Evolutionary conservation across 768 basidiomycete genomes (phyloP), one percentile per base, ranked within the genome.

Genomic region (Phanerochaete sordida): DNA sequence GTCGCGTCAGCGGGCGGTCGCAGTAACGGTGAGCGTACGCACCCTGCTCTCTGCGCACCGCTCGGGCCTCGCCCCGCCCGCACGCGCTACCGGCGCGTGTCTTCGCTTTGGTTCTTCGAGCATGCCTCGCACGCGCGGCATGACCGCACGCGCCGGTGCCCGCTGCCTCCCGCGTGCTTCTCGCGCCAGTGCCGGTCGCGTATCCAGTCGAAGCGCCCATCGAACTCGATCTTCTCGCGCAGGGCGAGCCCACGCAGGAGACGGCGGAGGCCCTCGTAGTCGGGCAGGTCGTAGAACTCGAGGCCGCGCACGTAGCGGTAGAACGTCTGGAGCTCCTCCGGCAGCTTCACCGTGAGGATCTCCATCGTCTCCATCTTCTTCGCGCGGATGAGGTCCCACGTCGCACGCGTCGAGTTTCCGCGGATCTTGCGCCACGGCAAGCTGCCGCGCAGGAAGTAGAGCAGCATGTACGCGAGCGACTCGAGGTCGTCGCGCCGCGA

Each of bases 281-380:
- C 93, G 11, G 93, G 93, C 43, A 91, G 79, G 75, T 95, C 93
- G 67, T 91, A 91, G 65, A 94, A 95, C 63, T 88, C 88, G 35
- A 95, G 84, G 1, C 85, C 85, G 47, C 93, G 84, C 23, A 88
- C 85, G 74, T 95, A 95, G 47, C 73, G 73, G 72, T 88, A 89
- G 65, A 93, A 81, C 56, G 91, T 83, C 63, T 88, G 88, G 60
- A 93, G 91, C 73, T 94, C 91, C 50, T 85, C 80, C 15, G 90
- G 91, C 57, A 93, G 83, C 4, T 88, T 86, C 56, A 85, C 82
- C 9, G 90, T 91, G 56, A 93, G 80, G 3, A 85, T 75, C n/a
- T 81, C 72, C 64, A 88, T 84, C 33, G 82, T 79, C 30, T 83
- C 81, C 45, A 90, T 71, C 69, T 92, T 92, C 35, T 84, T 81